Percentiles rank a stretch among this genome's conserved stretches.
Conservation (phyloP, 2,329 filamentous ascomycete species). For the Zymoseptoria pseudotritici region DNA sequence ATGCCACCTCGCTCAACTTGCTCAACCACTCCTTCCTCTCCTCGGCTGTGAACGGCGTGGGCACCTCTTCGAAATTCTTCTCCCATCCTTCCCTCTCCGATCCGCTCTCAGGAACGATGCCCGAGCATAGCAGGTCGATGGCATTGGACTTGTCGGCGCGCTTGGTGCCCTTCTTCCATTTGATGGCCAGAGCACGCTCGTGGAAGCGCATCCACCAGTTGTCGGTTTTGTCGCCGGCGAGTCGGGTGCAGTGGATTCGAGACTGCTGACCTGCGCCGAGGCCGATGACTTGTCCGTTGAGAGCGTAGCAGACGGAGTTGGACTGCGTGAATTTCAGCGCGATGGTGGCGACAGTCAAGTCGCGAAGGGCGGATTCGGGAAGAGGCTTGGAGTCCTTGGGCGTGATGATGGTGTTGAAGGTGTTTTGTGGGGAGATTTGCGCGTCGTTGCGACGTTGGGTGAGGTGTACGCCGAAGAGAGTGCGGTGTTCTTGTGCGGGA, state of each 20-base stretch:
- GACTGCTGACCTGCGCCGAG: slow-evolving; percentile 95
- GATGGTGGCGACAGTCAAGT: slow-evolving; percentile 91
- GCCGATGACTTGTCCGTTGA: slow-evolving; percentile 87
- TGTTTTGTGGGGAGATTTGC: slow-evolving; percentile 68
- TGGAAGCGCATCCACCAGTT: slow-evolving; percentile 99
- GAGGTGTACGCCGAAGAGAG: slow-evolving; percentile 82
- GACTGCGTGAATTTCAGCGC: slow-evolving; percentile 98
- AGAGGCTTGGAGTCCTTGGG: slow-evolving; percentile 70
- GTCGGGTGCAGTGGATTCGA: slow-evolving; percentile 94
- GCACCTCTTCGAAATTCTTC: slow-evolving; percentile 82
- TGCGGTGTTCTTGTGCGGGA: slow-evolving; percentile 66
- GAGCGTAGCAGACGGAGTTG: slow-evolving; percentile 96
- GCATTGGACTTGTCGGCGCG: slow-evolving; percentile 96
- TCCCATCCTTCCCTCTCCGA: slow-evolving; percentile 83
- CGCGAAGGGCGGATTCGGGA: slow-evolving; percentile 73
- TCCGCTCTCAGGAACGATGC: slow-evolving; percentile 74
- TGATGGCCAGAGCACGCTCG: slow-evolving; percentile 74
- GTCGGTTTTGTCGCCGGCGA: slow-evolving; percentile 96
- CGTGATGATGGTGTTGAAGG: slow-evolving; percentile 78
- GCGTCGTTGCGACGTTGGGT: slow-evolving; percentile 90
- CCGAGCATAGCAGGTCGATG: slow-evolving; percentile 89
- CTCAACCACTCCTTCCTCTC: slow-evolving; percentile 81
- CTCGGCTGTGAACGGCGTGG: slow-evolving; percentile 68
- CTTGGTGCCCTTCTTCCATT: slow-evolving; percentile 98
- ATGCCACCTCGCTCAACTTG: slow-evolving; percentile 72